phyloP scores from a whole-genome alignment of 2,329 filamentous ascomycete species.

The Claviceps lovelessii region DNA sequence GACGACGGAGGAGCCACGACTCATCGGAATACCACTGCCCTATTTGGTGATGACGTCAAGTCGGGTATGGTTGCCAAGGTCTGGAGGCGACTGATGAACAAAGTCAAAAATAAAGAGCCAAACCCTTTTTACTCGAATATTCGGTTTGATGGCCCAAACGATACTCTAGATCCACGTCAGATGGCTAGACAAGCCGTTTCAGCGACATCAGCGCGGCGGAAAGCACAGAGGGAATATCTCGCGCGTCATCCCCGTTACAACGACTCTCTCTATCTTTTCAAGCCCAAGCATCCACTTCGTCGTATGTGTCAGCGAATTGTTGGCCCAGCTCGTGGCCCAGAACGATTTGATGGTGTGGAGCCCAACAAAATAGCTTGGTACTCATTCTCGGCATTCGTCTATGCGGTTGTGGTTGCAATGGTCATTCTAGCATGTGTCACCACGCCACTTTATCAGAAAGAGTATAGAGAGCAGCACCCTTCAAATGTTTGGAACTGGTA shows the following conservation, averaged over 20 bases:
- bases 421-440: constrained; percentile 91
- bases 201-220: constrained; percentile 67
- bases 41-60: constrained; percentile 30
- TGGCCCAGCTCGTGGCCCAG: constrained; percentile 72
- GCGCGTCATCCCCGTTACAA: constrained; percentile 82
- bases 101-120: constrained; percentile 54
- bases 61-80: constrained; percentile 44
- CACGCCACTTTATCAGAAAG: constrained; percentile 83
- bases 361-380: constrained; percentile 90
- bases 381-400: constrained; percentile 82
- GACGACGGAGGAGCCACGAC: constrained; percentile 17
- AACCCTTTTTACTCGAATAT: constrained; percentile 86
- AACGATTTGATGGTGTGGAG: constrained; percentile 77
- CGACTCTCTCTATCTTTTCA: constrained; percentile 77
- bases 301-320: constrained; percentile 78
- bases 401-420: constrained; percentile 90
- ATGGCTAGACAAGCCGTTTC: constrained; percentile 86
- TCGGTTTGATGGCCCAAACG: constrained; percentile 56
- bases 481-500: constrained; percentile 73
- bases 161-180: constrained; percentile 66
- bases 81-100: constrained; percentile 45
- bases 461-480: constrained; percentile 53
- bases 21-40: constrained; percentile 19
- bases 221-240: constrained; percentile 82
- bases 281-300: constrained; percentile 61